phyloP scores from a whole-genome alignment of 208 protist genomes.

The Trypanosoma platydactyli region DNA sequence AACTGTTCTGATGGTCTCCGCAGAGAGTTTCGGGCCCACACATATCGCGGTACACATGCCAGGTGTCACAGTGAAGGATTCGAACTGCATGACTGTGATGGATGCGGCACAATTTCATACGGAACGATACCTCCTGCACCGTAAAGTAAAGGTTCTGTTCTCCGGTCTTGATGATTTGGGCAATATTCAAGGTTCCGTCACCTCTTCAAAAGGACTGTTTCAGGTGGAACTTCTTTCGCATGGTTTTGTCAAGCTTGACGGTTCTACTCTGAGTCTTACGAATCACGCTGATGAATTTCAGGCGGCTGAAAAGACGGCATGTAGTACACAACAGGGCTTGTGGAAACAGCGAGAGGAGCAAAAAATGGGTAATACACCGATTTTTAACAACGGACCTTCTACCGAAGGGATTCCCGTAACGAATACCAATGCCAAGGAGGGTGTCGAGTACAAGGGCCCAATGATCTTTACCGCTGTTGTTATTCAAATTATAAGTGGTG shows the following conservation, averaged over 20 bases:
- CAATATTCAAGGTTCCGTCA: slow-evolving; percentile 79
- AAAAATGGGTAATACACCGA: slow-evolving; percentile 1
- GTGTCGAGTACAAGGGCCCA: slow-evolving; percentile 61
- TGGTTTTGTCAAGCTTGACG: slow-evolving; percentile 73
- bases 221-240: slow-evolving; percentile 83
- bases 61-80: slow-evolving; percentile 74
- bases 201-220: slow-evolving; percentile 81
- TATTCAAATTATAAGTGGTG: slow-evolving; percentile 82
- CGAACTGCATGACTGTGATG: slow-evolving; percentile 33
- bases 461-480: slow-evolving; percentile 60
- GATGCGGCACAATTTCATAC: slow-evolving; percentile 60
- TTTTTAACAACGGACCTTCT: slow-evolving; percentile 17
- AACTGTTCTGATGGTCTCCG: slow-evolving; percentile 48
- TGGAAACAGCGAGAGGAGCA: slow-evolving; percentile 61
- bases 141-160: slow-evolving; percentile 76
- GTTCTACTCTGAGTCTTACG: slow-evolving; percentile 51
- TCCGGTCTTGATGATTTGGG: slow-evolving; percentile 76
- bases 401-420: slow-evolving; percentile 31
- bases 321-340: slow-evolving; percentile 47
- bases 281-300: slow-evolving; percentile 42
- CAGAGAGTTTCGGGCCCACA: slow-evolving; percentile 51
- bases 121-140: slow-evolving; percentile 81
- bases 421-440: slow-evolving; percentile 44
- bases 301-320: slow-evolving; percentile 60
- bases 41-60: slow-evolving; percentile 77